Base-by-base conservation (phyloP, 306 rosid genomes). In the Morella rubra region DNA sequence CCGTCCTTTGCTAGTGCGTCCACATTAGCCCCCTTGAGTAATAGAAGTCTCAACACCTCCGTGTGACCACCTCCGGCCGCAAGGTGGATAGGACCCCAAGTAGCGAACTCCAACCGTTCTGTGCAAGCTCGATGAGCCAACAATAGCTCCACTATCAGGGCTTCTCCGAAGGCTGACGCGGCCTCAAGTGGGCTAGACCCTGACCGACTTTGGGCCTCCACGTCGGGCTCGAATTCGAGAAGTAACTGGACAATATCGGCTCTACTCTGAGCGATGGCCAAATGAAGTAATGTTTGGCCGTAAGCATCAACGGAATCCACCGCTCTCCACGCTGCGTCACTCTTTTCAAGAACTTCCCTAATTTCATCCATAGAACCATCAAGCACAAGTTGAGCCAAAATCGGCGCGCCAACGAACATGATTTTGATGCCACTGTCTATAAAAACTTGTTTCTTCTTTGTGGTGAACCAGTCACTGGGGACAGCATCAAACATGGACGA, bases 401-500 rank as follows among this genome's bases (percentile, higher is more conserved):
- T 76, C 4, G 77, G 68, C 4, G 97, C 80, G n/a, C 98, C 98
- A 2, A 85, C 88, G 55, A 91, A 93, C 89, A 91, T 85, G 54
- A 91, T 77, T 32, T 80, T 87, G 73, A 93, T 86, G 53, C 87
- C 93, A 8, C 93, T 91, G 61, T 93, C 98, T 8, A 85, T 74
- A 51, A 91, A 93, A 1, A 93, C 96, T 65, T 93, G 98, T 55
- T 93, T 93, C 86, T 81, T 93, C 50, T 80, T 89, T 0, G 97
- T 78, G 1, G 98, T 91, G 84, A 93, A 90, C 91, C 93, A 93
- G 73, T 93, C 96, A 15, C 8, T 79, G 0, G 97, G 97, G 7
- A 90, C 91, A 4, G 91, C 82, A 45, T 93, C 97, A 5, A 83
- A 93, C 66, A 76, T 87, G 0, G 90, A 91, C 0, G 93, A 89